Evolutionary conservation across 495 filamentous ascomycete species (phyloP), one percentile per base, ranked within the genome.

Genomic region (Poronia punctata): DNA sequence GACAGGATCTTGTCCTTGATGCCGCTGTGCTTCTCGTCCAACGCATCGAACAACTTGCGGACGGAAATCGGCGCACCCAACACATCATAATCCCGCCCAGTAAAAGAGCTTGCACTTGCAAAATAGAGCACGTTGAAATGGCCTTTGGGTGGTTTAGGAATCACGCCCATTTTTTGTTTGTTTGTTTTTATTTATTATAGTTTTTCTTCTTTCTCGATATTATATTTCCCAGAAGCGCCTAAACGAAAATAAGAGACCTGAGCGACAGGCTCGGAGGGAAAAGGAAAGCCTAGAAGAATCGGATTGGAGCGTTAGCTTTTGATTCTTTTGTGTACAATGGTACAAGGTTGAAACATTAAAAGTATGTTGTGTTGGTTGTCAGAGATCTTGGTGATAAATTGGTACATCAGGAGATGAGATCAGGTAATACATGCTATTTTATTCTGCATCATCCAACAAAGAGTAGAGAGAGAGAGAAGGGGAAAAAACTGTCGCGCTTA

Each of bases 121-220:
- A 97, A 94, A 68, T 93, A 95, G 48, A 92, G 79, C 40, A 95
- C 65, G 53, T 78, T 82, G 66, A 94, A 95, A 47, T 79, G 71
- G 16, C 72, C 74, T 21, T 57, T 45, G 6, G 71, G 65, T 6
- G 70, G 61, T 37, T 68, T 70, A 11, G 64, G 52, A 21, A 59
- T 39, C 35, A 55, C 54, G 1, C 50, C 48, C 54, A 63, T 65
- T 19, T 35, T 34, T 18, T 21, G n/a, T n/a, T n/a, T n/a, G n/a
- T n/a, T n/a, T n/a, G n/a, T n/a, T n/a, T n/a, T n/a, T n/a, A n/a
- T n/a, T 15, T 3, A 35, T 12, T 25, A 23, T 8, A 19, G 32
- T 25, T 36, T 10, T 29, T 19, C 11, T 18, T 18, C 7, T n/a
- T n/a, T n/a, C n/a, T n/a, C n/a, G n/a, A n/a, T n/a, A n/a, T n/a